Evolutionary conservation across 805 yeast species (phyloP), one percentile per base, ranked within the genome.

Genomic region (Candida boleticola): DNA sequence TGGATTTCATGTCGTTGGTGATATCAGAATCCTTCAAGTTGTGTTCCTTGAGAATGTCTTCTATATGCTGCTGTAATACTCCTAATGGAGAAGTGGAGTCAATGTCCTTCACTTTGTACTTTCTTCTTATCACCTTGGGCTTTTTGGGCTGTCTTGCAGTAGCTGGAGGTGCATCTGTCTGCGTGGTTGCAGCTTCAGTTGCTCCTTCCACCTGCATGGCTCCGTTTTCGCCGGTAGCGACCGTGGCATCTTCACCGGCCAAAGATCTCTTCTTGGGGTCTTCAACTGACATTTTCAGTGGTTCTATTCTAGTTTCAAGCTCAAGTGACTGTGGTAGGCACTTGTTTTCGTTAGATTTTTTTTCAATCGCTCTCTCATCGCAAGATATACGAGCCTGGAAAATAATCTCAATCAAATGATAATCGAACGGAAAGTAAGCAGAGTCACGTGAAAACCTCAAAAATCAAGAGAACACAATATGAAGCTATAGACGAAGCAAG

Each of bases 21-120:
- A 83, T 72, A 23, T 76, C 72, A 1, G 70, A 76, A 31, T 61
- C 60, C 0, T 67, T 59, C 29, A 84, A 60, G 5, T 61, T 57
- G 39, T 73, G 54, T 22, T 69, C 66, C 29, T 57, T 47, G 20
- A 83, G 57, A 9, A 89, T 53, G 37, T 77, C 81, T 26, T 77
- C 73, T 44, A 90, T 86, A 59, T 90, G 97, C 47, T 70, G 70
- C 48, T 81, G 77, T 33, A 92, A 71, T 5, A 88, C 85, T 5
- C 97, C 97, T 29, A 81, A 64, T 5, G 95, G 88, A 1, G 93
- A 77, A 0, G 95, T 86, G 25, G 84, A 76, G 46, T 89, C 97
- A 10, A 76, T 73, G 6, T 74, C 76, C 51, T 83, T 83, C 25
- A 76, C 66, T 57, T 77, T 80, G 54, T 82, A 84, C 54, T 78